Percentiles rank a stretch among this genome's conserved stretches.
These are phyloP conservation scores for Esteya vermicola DNA, from an alignment of 2,329 filamentous ascomycete genomes.

Conservation along the genomic window DNA sequence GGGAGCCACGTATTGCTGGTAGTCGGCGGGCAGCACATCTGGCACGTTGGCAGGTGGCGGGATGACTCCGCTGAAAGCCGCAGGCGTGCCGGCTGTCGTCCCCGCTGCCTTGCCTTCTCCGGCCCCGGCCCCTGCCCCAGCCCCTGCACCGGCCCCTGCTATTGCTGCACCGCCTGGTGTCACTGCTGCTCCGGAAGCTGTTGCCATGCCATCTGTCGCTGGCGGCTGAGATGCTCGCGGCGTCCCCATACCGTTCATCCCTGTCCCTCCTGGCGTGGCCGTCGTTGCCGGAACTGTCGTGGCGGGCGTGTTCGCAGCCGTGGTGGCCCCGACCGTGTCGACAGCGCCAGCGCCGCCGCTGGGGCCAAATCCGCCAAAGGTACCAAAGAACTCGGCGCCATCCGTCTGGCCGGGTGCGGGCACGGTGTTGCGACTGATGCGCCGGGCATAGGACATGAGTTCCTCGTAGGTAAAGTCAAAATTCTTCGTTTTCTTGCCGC, in stretches of 20 bases:
- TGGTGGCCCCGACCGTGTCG: conserved; percentile 7
- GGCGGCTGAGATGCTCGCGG: background rate
- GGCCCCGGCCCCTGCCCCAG: background rate
- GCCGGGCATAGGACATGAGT: conserved; percentile 62
- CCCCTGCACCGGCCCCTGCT: background rate
- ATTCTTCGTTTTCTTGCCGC: conserved; percentile 18
- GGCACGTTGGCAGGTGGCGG: conserved; percentile 9
- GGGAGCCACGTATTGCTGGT: conserved; percentile 39
- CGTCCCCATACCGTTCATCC: background rate
- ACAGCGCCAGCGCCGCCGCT: conserved; percentile 1
- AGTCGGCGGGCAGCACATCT: conserved; percentile 32
- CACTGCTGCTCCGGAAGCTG: background rate
- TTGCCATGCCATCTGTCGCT: background rate
- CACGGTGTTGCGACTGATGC: conserved; percentile 67
- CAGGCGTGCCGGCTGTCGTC: background rate
- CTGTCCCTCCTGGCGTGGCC: background rate
- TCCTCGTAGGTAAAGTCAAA: conserved; percentile 54
- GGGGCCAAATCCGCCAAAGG: background rate
- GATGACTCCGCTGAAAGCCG: conserved; percentile 13
- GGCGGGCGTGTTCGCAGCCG: conserved; percentile 6
- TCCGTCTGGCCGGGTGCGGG: conserved; percentile 44
- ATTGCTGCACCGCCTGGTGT: background rate
- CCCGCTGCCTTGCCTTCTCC: background rate
- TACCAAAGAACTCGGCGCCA: conserved; percentile 14
- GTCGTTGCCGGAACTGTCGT: background rate